Evolutionary conservation across 345 rosid species (phyloP), one percentile per base, ranked within the genome.

Genomic region (Aquilaria malaccensis): DNA sequence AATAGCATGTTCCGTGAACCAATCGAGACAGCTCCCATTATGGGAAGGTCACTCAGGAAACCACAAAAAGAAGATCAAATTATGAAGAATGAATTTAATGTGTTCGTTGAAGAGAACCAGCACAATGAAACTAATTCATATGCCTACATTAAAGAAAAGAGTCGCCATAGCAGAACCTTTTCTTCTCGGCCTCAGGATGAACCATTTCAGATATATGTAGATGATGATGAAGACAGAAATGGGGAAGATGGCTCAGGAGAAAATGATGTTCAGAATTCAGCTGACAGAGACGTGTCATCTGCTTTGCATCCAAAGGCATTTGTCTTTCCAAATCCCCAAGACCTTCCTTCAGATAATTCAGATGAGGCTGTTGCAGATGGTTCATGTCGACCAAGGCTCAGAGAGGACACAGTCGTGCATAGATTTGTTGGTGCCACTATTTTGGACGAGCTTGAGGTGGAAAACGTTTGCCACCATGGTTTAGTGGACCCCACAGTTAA

Each of bases 401-500:
- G 95, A 74, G 98, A 89, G 75, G 99, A 89, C 66, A 87, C 99
- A 53, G 92, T 87, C 62, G 86, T 94, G 41, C 76, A 57, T 37
- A 79, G 88, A 75, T 94, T 94, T 77, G 97, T 89, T 52, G 97
- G 97, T 31, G 77, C 92, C 10, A 79, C 97, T 49, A 86, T 83
- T 62, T 73, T 67, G 14, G 89, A 87, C 60, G 92, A 83, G 62
- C 95, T 95, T 13, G 83, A 69, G 45, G 96, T 83, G 33, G 99
- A 94, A 81, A 88, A 94, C 56, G 92, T 69, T 52, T 94, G 97
- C 73, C 99, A 94, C 86, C 99, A 90, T 72, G 99, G 99, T 60
- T 79, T 93, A 66, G 97, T 89, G 50, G 99, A 93, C 45, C 97
- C 97, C n/a, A 93, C 99, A 13, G 68, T 93, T 71, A 87, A 93